A percentile compares a stretch with the other conserved stretches of the same genome.
phyloP scores from a whole-genome alignment of 345 rosid species.

The Salix udensis region DNA sequence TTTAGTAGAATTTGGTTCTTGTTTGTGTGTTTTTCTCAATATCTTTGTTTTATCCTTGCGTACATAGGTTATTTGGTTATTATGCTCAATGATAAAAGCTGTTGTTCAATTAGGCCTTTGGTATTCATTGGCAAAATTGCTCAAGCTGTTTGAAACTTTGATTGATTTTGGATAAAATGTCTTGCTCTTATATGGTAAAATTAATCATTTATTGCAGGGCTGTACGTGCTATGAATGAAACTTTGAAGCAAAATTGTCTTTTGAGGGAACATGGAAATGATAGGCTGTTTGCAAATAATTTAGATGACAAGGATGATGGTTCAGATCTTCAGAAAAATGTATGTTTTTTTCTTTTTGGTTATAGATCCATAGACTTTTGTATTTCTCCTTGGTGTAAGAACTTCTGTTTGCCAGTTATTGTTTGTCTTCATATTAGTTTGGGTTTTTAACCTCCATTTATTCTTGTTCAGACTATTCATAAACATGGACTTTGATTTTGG shows the following conservation, averaged over 20 bases:
- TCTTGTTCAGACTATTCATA: neutral
- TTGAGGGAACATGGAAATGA: slow-evolving; percentile 55
- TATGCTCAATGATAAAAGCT: neutral
- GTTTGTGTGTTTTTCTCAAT: neutral
- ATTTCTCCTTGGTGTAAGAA: neutral
- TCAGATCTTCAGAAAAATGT: slow-evolving; percentile 58
- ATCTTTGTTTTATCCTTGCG: neutral
- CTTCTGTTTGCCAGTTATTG: neutral
- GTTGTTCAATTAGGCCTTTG: neutral
- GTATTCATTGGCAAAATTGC: neutral
- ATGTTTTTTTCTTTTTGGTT: slow-evolving; percentile 16
- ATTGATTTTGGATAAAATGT: neutral
- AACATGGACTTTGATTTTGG: neutral
- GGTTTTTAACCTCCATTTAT: neutral
- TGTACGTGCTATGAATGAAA: slow-evolving; percentile 93
- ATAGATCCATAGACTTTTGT: neutral
- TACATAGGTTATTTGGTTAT: neutral
- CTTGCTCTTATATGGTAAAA: neutral
- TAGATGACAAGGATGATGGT: slow-evolving; percentile 39
- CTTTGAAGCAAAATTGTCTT: slow-evolving; percentile 85
- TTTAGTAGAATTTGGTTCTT: neutral
- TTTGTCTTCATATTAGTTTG: neutral
- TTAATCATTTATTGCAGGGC: slow-evolving; percentile 60
- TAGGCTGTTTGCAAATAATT: slow-evolving; percentile 43
- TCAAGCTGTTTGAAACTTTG: neutral